These are phyloP conservation scores for Luffa acutangula DNA, from an alignment of 306 rosid species.

Conservation along the genomic window DNA sequence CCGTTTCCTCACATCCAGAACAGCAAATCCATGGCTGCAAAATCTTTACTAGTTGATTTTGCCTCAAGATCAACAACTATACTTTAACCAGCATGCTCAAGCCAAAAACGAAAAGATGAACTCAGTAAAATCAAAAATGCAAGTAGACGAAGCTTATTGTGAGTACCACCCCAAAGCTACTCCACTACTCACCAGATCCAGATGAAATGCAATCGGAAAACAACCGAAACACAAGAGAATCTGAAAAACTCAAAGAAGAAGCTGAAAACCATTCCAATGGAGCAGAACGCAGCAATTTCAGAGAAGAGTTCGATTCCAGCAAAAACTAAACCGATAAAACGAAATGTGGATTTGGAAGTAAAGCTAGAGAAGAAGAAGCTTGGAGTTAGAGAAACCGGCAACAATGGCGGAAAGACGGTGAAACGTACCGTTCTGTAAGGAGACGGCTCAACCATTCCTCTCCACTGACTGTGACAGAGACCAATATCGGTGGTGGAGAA, in stretches of 20 bases:
- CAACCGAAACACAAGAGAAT: neutral
- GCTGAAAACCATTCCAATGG: neutral
- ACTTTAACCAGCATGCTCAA: neutral
- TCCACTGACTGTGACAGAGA: slow-evolving; percentile 3
- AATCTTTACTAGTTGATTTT: neutral
- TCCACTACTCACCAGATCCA: slow-evolving; percentile 12
- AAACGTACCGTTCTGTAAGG: slow-evolving; percentile 2
- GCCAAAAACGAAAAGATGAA: neutral
- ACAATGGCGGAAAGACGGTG: slow-evolving; percentile 2
- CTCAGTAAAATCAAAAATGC: neutral
- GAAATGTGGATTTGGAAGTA: neutral
- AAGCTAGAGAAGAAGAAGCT: neutral
- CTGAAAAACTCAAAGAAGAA: neutral
- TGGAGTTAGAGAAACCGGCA: neutral
- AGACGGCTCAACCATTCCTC: slow-evolving; percentile 5
- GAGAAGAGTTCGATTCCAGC: neutral
- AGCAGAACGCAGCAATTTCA: neutral
- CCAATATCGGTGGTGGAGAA: slow-evolving; percentile 6
- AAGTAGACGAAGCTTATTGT: neutral
- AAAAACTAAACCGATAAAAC: neutral
- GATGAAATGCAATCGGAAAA: neutral
- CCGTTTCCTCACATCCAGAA: neutral
- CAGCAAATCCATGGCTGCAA: neutral
- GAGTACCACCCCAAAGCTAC: neutral
- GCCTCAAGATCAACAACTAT: neutral